Evolutionary conservation across 345 rosid species (phyloP), one percentile per base, ranked within the genome.

Genomic region (Viola odorata): DNA sequence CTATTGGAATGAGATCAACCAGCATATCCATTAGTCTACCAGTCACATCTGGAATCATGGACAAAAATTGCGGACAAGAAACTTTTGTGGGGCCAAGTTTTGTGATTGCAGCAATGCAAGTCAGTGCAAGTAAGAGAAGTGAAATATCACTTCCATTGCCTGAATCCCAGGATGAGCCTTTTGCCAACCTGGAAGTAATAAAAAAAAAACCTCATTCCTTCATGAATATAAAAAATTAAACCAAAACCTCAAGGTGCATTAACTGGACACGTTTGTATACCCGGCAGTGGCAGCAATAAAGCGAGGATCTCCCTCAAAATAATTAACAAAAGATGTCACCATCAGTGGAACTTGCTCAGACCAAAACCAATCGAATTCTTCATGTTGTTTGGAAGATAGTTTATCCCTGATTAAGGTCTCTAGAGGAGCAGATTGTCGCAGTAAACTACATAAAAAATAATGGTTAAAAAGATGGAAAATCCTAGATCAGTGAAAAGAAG

Each of bases 1-100:
- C 72, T 56, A 90, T 69, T n/a, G 95, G 87, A 79, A 86, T 61
- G 47, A 80, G 71, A 78, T 88, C 89, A 72, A 83, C 91, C 76
- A 88, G 76, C 82, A 80, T 88, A 49, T 88, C 97, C 97, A 94
- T 87, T 78, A 86, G 73, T 78, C 83, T 77, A 69, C 97, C 92
- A 66, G 85, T 77, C 54, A 80, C 75, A 59, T 94, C 99, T 48
- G 94, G 82, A 68, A 79, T 74, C 77, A 76, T 69, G 63, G 95
- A 81, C 69, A 74, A 84, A 68, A 94, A 90, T 65, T 82, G 80
- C 3, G 78, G 65, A 76, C 96, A 86, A 12, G 85, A 94, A 72
- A 90, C 66, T 77, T 94, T 90, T 59, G 97, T 70, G 0, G 85
- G 81, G 57, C 99, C 99, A 64, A 94, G 95, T 81, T 86, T 90